Percentiles rank a stretch among this genome's conserved stretches.
phyloP scores from a whole-genome alignment of 352 stramenopile genomes.

The Phytopythium cucurbitacearum region DNA sequence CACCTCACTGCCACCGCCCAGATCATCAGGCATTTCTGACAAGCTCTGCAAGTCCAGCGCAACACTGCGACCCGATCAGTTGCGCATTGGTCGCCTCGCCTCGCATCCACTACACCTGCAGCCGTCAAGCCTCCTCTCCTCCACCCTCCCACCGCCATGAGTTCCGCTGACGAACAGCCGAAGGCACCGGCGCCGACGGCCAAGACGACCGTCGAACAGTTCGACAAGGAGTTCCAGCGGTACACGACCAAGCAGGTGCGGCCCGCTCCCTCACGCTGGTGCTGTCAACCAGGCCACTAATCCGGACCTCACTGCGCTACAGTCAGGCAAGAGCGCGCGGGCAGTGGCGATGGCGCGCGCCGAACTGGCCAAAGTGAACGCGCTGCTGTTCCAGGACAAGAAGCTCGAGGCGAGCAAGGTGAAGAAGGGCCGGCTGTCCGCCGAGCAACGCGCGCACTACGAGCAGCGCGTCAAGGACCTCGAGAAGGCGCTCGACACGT shows the following conservation, averaged over 20 bases:
- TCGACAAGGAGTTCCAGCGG: constrained; percentile 82
- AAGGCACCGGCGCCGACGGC: constrained; percentile 11
- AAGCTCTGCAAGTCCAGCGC: too few relatives aligned
- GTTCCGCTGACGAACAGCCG: background rate
- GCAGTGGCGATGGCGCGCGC: constrained; percentile 74
- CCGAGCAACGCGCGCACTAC: constrained; percentile 48
- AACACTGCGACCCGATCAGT: too few relatives aligned
- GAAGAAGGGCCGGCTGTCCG: constrained; percentile 58
- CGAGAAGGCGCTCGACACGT: constrained; percentile 68
- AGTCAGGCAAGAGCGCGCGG: constrained; percentile 61
- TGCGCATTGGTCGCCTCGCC: too few relatives aligned
- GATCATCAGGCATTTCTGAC: too few relatives aligned
- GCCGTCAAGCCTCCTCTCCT: too few relatives aligned
- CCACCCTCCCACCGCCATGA: too few relatives aligned
- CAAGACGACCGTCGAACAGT: constrained; percentile 62
- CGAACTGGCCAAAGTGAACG: constrained; percentile 78
- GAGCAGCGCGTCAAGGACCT: constrained; percentile 73
- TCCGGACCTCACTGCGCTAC: background rate
- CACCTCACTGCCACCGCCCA: too few relatives aligned
- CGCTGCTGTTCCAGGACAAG: constrained; percentile 79
- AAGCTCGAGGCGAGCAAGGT: constrained; percentile 70
- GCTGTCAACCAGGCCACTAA: background rate
- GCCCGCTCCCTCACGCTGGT: background rate
- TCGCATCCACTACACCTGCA: too few relatives aligned
- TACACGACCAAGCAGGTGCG: constrained; percentile 82